A percentile compares a stretch with the other conserved stretches of the same genome.
Evolutionary conservation across 192 early-diverging fungal genomes (phyloP).

Genomic region (Entomortierella beljakovae): DNA sequence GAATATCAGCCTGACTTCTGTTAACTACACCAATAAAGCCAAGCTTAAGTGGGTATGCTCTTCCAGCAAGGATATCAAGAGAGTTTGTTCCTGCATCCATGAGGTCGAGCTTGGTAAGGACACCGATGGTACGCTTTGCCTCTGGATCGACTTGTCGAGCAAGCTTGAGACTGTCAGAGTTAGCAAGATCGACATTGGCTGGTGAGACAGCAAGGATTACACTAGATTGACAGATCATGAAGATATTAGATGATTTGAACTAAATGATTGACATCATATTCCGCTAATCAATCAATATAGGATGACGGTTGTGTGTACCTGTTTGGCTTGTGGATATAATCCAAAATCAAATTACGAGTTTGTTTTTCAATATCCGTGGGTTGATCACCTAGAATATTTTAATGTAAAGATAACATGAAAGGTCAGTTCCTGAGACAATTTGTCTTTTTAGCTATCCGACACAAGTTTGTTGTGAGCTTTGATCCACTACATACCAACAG

Average conservation of each 20-base stretch:
- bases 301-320: no score
- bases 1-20: conserved; percentile 85
- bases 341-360: conserved; percentile 78
- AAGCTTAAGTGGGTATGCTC: conserved; percentile 80
- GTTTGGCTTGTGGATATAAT: conserved; percentile 87
- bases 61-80: conserved; percentile 80
- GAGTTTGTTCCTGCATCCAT: conserved; percentile 90
- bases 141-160: conserved; percentile 88
- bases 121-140: conserved; percentile 82
- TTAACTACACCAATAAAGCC: conserved; percentile 89
- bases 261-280: not conserved
- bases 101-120: conserved; percentile 86
- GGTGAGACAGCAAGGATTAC: conserved; percentile 86
- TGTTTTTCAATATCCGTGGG: conserved; percentile 86
- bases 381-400: conserved; percentile 75
- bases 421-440: no score
- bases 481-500: conserved; percentile 50
- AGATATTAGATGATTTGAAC: not conserved
- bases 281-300: no score
- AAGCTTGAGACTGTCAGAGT: conserved; percentile 87
- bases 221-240: conserved; percentile 48
- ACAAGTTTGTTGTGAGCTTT: no score
- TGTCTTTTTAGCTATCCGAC: no score
- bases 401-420: not conserved
- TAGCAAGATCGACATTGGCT: conserved; percentile 84